Evolutionary conservation across 768 basidiomycete genomes (phyloP).

Genomic region (Mycena sanguinolenta): DNA sequence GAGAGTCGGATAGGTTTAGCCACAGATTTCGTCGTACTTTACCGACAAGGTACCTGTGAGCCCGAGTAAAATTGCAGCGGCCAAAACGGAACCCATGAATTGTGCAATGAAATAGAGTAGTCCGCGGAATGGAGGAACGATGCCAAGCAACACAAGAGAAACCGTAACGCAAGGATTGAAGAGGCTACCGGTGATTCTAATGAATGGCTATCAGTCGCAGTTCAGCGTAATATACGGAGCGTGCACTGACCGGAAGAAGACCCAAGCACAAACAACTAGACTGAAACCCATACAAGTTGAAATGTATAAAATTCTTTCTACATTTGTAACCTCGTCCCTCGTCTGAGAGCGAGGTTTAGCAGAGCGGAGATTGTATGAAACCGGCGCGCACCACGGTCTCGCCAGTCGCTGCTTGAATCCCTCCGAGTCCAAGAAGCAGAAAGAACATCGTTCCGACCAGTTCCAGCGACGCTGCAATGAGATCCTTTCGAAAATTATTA

Average conservation of each 20-base stretch:
- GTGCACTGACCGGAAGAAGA: slow-evolving; percentile 65
- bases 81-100: slow-evolving; percentile 70
- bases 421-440: slow-evolving; percentile 74
- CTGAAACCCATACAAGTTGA: slow-evolving; percentile 72
- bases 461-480: slow-evolving; percentile 66
- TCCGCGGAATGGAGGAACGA: slow-evolving; percentile 67
- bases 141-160: slow-evolving; percentile 69
- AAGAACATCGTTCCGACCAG: slow-evolving; percentile 73
- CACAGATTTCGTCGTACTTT: slow-evolving; percentile 56
- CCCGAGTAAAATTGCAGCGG: slow-evolving; percentile 65
- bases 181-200: slow-evolving; percentile 64
- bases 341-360: background rate
- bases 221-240: background rate
- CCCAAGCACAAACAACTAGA: slow-evolving; percentile 74
- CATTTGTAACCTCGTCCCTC: slow-evolving; percentile 13
- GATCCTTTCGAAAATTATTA: slow-evolving; percentile 50
- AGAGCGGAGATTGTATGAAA: background rate
- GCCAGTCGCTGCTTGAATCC: slow-evolving; percentile 67
- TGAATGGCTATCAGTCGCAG: background rate
- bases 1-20: slow-evolving; percentile 10
- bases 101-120: slow-evolving; percentile 74
- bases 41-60: slow-evolving; percentile 68
- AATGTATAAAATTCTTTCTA: slow-evolving; percentile 66
- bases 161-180: slow-evolving; percentile 77
- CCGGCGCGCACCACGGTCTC: slow-evolving; percentile 36